phyloP scores from a whole-genome alignment of 495 filamentous ascomycete genomes.

The Pseudomonodictys pantanalensis region DNA sequence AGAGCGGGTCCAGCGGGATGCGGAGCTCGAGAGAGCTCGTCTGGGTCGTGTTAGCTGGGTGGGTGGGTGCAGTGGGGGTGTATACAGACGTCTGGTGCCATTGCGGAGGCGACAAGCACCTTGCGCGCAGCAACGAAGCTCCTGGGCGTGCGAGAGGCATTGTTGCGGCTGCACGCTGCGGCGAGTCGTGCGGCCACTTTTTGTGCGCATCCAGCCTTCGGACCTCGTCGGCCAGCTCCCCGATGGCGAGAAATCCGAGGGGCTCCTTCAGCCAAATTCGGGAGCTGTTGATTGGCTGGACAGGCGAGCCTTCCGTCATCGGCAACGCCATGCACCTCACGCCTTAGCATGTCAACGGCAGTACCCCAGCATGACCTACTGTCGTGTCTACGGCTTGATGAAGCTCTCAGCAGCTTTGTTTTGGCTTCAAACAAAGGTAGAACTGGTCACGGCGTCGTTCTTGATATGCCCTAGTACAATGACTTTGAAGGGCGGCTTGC shows the following conservation, averaged over 20 bases:
- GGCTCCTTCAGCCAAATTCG: constrained; percentile 11
- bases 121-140: constrained; percentile 19
- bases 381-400: too few relatives aligned
- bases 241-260: constrained; percentile 4
- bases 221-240: constrained; percentile 15
- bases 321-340: background rate
- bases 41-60: constrained; percentile 22
- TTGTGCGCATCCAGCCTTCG: constrained; percentile 9
- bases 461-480: too few relatives aligned
- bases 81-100: constrained; percentile 24
- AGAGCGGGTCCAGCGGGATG: constrained; percentile 10
- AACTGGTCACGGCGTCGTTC: too few relatives aligned
- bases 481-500: too few relatives aligned
- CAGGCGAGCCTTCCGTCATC: background rate
- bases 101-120: constrained; percentile 16
- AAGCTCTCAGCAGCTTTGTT: too few relatives aligned
- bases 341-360: too few relatives aligned
- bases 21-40: constrained; percentile 30
- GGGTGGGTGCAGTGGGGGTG: background rate
- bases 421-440: too few relatives aligned
- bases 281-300: background rate
- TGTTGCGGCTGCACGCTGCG: constrained; percentile 4
- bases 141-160: constrained; percentile 27
- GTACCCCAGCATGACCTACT: too few relatives aligned
- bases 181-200: background rate